Base-by-base conservation (phyloP, 345 rosid genomes). In the Microcos paniculata region DNA sequence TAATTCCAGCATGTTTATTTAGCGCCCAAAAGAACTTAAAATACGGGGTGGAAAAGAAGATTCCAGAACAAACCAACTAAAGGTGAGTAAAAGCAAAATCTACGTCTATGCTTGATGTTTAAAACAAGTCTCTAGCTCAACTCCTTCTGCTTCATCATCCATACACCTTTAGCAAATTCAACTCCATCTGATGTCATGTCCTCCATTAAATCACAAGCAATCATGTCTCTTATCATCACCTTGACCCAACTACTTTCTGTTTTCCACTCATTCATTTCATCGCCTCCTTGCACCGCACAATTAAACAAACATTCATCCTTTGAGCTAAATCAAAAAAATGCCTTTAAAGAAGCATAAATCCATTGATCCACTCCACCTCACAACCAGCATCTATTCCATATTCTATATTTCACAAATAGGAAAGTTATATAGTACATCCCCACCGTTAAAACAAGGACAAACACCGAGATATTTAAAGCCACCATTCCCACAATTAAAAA, bases 371-470 rank as follows among this genome's bases (percentile, higher is more conserved):
- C 57, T 75, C 70, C 55, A 43, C 42, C 38, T 75, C 68, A 79
- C 73, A 38, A 63, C 62, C 55, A n/a, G 85, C 76, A 87, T 80
- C 59, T 85, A 86, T 87, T 85, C 84, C 78, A 81, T 76, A 80
- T 79, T 75, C 84, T 53, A 69, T 56, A 79, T 65, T 45, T 69
- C 56, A 77, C 71, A 82, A 82, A 82, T 48, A 52, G 71, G 73
- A 74, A 67, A 75, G 62, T 62, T 79, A 55, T 58, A 43, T 13
- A 72, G 3, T 16, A 49, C 74, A 61, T 64, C 69, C 81, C 23
- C 62, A 23, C 72, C 63, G 42, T 56, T 51, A 7, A 79, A 71
- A 48, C 43, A 72, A 72, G 42, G 78, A 55, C 62, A 75, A 71
- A 70, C 18, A 69, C 58, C 26, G 30, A 69, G 35, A 68, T 69